Base-by-base conservation (phyloP, 805 yeast genomes). In the Yamadazyma laniorum region DNA sequence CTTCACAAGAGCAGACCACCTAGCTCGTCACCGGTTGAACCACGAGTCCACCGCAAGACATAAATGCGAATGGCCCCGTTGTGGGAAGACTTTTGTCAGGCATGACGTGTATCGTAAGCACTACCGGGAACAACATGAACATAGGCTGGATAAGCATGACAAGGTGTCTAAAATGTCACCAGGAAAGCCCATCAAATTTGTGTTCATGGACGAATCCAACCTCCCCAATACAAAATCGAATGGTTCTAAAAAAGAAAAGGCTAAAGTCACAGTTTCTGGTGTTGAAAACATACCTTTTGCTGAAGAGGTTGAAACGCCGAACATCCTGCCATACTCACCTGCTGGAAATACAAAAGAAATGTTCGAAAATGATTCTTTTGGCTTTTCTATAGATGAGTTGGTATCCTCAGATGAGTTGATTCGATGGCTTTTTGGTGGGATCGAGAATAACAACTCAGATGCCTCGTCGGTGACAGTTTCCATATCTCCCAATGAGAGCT, bases 391-490 rank as follows among this genome's bases (percentile, higher is more conserved):
- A 6, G 34, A 39, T 11, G 44, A 40, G 2, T n/a, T 36, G 6
- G 40, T 40, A n/a, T 33, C 38, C 12, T 40, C 47, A 3, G 42
- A 45, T 26, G 47, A 43, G 35, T 25, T 46, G 34, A 43, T 46
- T 6, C 18, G 26, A 27, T 46, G 50, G 50, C 29, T 46, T 5
- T 43, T 46, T 40, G 47, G 44, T n/a, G 50, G 40, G 3, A 40
- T 43, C 2, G 48, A 40, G 5, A 21, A 26, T 12, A 25, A 28
- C 25, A 25, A 28, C 25, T 15, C 35, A 6, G 36, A 37, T 18
- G 8, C 15, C 7, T 12, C 26, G 8, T 12, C 26, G 3, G 33
- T 35, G 12, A 33, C 44, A 2, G 35, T 46, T 3, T 16, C 26
- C 19, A 25, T 37, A 9, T 40, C 49, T 3, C 43, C 47, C 9